Evolutionary conservation across 139 green algal genomes (phyloP).

Genomic region (Parachlorella kessleri): DNA sequence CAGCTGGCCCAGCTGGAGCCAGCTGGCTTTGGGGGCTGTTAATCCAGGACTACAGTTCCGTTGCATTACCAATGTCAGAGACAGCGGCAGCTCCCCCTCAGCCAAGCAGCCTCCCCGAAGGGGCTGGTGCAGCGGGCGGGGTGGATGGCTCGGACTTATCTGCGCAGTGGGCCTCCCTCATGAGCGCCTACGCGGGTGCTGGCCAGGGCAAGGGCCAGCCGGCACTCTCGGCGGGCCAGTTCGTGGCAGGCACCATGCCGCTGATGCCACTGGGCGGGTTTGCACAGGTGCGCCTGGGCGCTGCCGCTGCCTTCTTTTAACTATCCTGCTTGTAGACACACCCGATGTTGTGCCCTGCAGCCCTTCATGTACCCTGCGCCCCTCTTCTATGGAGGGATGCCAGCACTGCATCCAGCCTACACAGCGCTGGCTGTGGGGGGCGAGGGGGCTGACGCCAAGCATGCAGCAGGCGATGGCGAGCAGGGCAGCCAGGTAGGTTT

Average conservation of each 20-base stretch:
- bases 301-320: not conserved
- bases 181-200: not conserved
- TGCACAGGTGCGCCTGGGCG: not conserved
- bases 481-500: not conserved
- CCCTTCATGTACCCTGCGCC: constrained; percentile 7
- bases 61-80: not conserved
- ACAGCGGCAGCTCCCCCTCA: not conserved
- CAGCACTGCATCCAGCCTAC: not conserved
- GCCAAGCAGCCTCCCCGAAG: not conserved
- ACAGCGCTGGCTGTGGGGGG: not conserved
- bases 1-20: too few species aligned
- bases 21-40: too few species aligned
- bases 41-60: too few species aligned
- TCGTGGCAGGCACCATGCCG: not conserved
- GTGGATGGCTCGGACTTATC: not conserved
- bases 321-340: not conserved
- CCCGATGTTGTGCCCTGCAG: not conserved
- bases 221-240: not conserved
- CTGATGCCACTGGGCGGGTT: not conserved
- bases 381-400: not conserved
- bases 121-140: not conserved
- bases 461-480: not conserved
- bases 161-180: not conserved
- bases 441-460: not conserved
- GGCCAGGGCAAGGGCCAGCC: not conserved